phyloP scores from a whole-genome alignment of 331 rosid species.

The Phaseolus coccineus region DNA sequence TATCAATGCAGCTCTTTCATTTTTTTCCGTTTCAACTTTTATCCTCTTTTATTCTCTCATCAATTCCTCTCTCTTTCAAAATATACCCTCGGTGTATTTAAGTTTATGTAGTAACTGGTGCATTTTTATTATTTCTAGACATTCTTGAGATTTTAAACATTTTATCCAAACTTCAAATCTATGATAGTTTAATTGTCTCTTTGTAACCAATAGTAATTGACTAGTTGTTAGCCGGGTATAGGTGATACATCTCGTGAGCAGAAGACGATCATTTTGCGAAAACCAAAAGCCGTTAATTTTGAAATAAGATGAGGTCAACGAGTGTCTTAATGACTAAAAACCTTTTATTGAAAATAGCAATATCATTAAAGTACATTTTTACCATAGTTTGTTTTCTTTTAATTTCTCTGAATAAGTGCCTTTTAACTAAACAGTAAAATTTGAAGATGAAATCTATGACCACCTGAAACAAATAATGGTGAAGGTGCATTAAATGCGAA shows the following conservation, averaged over 20 bases:
- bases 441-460: background rate
- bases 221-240: background rate
- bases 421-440: background rate
- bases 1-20: background rate
- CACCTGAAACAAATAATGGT: background rate
- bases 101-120: background rate
- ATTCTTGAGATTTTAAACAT: background rate
- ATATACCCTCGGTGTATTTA: background rate
- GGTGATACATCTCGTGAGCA: background rate
- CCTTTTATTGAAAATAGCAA: background rate
- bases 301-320: background rate
- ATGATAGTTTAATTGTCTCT: background rate
- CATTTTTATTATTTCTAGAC: background rate
- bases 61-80: background rate
- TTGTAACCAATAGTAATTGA: background rate
- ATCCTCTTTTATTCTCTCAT: background rate
- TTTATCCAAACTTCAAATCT: background rate
- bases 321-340: background rate
- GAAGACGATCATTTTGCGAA: background rate
- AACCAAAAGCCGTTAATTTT: background rate
- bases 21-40: background rate
- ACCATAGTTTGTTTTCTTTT: background rate
- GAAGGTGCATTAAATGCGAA: background rate
- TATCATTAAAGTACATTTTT: background rate
- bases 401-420: background rate